A percentile compares a stretch with the other conserved stretches of the same genome.
Conservation (phyloP, 2,329 filamentous ascomycete species). For the Rugonectria rugulosa region DNA sequence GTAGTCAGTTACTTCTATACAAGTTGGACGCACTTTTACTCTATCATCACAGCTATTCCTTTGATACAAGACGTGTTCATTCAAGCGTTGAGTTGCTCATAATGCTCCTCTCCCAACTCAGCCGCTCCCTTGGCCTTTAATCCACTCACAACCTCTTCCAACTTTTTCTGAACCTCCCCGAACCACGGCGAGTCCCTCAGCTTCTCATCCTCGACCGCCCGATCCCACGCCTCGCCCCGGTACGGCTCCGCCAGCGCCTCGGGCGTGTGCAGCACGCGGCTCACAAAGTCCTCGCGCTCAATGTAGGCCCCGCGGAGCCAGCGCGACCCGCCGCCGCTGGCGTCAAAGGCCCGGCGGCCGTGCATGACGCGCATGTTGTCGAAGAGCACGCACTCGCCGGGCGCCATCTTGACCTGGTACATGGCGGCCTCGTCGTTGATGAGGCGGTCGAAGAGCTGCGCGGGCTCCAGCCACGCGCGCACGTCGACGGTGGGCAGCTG, state of each 20-base stretch:
- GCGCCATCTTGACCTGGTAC: conserved; percentile 75
- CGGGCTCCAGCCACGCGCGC: conserved; percentile 56
- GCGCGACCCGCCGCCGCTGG: conserved; percentile 64
- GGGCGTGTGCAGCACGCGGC: conserved; percentile 44
- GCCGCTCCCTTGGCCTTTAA: conserved; percentile 33
- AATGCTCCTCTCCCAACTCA: conserved; percentile 27
- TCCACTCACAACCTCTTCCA: conserved; percentile 19
- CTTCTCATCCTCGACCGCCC: conserved; percentile 31
- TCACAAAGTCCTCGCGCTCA: conserved; percentile 57
- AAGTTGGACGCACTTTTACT: too few species aligned
- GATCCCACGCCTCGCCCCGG: conserved; percentile 37
- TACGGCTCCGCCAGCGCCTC: conserved; percentile 35
- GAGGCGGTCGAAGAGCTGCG: conserved; percentile 62
- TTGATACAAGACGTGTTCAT: background rate
- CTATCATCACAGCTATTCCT: background rate
- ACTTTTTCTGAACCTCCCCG: conserved; percentile 23
- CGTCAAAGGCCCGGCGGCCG: conserved; percentile 79
- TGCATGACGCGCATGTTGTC: conserved; percentile 88
- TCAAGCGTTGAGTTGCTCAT: conserved; percentile 25
- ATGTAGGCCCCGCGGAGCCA: conserved; percentile 91
- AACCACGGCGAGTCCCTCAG: conserved; percentile 40
- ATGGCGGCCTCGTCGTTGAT: conserved; percentile 67
- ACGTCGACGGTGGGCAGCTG: conserved; percentile 32
- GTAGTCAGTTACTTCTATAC: too few species aligned
- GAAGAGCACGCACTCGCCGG: conserved; percentile 93